Percentiles rank a stretch among this genome's conserved stretches.
phyloP scores from a whole-genome alignment of 2,329 filamentous ascomycete genomes.

The Botryosphaeria dothidea region DNA sequence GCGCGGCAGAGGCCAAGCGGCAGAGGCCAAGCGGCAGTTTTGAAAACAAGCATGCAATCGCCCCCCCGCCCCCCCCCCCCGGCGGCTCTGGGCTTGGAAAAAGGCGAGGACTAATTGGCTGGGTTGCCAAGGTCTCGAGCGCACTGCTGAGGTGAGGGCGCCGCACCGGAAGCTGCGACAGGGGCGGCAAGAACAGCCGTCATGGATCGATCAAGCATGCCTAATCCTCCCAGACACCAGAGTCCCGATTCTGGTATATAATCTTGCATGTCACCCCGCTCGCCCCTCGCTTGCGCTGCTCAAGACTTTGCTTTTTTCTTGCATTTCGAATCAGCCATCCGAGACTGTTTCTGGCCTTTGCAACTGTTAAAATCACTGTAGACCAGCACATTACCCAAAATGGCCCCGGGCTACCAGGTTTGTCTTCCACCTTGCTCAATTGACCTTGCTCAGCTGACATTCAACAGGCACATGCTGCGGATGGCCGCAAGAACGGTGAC shows the following conservation, averaged over 20 bases:
- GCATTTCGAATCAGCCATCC: not conserved
- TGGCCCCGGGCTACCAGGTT: constrained; percentile 18
- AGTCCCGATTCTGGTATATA: not conserved
- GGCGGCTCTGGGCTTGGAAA: not conserved
- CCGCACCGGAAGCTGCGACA: not conserved
- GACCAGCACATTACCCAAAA: not conserved
- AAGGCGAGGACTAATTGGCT: too few species aligned
- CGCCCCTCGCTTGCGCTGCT: not conserved
- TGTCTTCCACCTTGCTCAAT: too few species aligned
- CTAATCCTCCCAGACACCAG: not conserved
- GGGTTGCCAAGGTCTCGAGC: not conserved
- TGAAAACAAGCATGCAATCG: not conserved
- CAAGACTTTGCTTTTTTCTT: not conserved
- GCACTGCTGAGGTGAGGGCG: constrained; percentile 9
- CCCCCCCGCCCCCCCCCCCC: not conserved
- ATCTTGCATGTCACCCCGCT: not conserved
- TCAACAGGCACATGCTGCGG: constrained; percentile 24
- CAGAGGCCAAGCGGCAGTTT: not conserved
- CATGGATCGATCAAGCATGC: not conserved
- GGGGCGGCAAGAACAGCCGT: not conserved
- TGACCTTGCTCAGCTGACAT: not conserved
- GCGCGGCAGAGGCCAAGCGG: not conserved
- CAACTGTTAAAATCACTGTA: not conserved
- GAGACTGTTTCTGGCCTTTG: not conserved
- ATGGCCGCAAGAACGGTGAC: constrained; percentile 37